Percentiles rank a stretch among this genome's conserved stretches.
Conservation (phyloP, 1,284 basidiomycete species). For the Tilletiopsis washingtonensis region DNA sequence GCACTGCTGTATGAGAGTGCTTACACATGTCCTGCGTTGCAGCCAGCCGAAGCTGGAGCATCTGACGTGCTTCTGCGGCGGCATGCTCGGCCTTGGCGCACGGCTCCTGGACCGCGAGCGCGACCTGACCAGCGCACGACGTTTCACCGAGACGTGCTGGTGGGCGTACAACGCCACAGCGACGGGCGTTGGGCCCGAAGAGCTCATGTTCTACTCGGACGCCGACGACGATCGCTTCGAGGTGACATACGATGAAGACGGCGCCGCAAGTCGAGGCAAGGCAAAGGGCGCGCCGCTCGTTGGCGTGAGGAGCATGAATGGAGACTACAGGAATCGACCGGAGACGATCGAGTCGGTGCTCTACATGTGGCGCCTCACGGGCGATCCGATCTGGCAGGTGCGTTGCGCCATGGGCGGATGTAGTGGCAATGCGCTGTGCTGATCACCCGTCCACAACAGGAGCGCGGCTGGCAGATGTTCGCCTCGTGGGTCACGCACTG, state of each 20-base stretch:
- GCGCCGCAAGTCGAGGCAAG: slow-evolving; percentile 19
- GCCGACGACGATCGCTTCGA: slow-evolving; percentile 32
- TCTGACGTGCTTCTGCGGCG: slow-evolving; percentile 54
- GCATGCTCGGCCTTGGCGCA: slow-evolving; percentile 54
- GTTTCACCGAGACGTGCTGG: slow-evolving; percentile 53
- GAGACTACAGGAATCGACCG: slow-evolving; percentile 48
- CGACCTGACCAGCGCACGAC: slow-evolving; percentile 49
- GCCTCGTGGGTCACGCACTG: slow-evolving; percentile 52
- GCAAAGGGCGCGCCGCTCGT: slow-evolving; percentile 37
- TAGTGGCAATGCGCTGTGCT: too few relatives aligned
- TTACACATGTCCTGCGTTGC: not conserved
- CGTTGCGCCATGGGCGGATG: too few relatives aligned
- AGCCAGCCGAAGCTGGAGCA: slow-evolving; percentile 44
- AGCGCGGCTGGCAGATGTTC: slow-evolving; percentile 58
- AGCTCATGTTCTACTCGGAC: slow-evolving; percentile 27
- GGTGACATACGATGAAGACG: slow-evolving; percentile 16
- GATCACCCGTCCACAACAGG: too few relatives aligned
- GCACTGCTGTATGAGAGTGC: slow-evolving; percentile 3
- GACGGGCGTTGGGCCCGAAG: slow-evolving; percentile 45
- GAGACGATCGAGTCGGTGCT: slow-evolving; percentile 57
- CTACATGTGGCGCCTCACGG: slow-evolving; percentile 55
- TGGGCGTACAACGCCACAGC: slow-evolving; percentile 49
- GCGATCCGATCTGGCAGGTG: slow-evolving; percentile 53
- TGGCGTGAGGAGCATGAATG: slow-evolving; percentile 24
- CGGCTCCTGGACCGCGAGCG: slow-evolving; percentile 48